Evolutionary conservation across 75 land plant genomes (phyloP), one percentile per base, ranked within the genome.

Genomic region (Cunninghamia lanceolata): DNA sequence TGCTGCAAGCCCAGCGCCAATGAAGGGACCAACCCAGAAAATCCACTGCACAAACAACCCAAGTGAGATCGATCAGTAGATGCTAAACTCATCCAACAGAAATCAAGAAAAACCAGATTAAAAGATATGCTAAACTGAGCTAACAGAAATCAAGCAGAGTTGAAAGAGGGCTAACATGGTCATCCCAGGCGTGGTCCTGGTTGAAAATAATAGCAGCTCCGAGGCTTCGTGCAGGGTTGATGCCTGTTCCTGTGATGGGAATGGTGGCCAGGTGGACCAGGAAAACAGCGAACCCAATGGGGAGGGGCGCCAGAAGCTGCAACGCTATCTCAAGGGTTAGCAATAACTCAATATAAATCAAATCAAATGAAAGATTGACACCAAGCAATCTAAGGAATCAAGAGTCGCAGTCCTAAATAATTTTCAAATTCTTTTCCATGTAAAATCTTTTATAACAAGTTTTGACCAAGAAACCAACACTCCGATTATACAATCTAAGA

Each of bases 1-100:
- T 4, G 92, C 88, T 46, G 92, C 93, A 16, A 92, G 88, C 52
- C 78, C 86, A 79, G 90, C 90, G 8, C 93, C 89, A 86, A 84
- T 83, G 86, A 93, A 71, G 45, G 94, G 94, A 35, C 93, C 94
- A 6, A 93, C 90, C 93, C 91, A 93, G 86, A 93, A 93, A 42
- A 93, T 90, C 93, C 94, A 93, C 96, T 91, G 90, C 38, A 17
- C 30, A 75, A 32, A 50, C 13, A 66, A 76, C 35, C 19, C 7
- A 71, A 40, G 38, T 8, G 38, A 38, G 17, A 66, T 66, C n/a
- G 17, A 66, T 66, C n/a, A 66, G 70, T 28, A 3, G 30, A 28
- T 66, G n/a, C 70, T 66, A 25, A 63, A 4, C 28, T 93, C 82
- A 84, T 52, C 81, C 13, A 50, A 50, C 53, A 14, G 16, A 50